Conservation (phyloP, 257 asterid genomes). For the Gentiana straminea region DNA sequence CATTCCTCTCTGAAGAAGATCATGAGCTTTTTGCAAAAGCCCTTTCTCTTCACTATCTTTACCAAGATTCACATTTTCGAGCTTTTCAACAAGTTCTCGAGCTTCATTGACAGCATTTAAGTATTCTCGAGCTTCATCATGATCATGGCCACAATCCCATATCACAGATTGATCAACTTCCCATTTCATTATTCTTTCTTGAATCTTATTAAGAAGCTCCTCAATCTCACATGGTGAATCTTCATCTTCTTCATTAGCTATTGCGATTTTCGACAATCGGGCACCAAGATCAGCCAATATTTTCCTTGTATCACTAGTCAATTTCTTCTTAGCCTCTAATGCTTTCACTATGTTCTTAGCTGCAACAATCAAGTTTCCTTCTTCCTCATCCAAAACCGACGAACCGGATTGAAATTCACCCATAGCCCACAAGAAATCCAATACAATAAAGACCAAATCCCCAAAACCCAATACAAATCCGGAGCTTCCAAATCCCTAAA, state of each 20-base stretch:
- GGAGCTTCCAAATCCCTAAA: background rate
- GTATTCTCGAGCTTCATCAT: conserved; percentile 57
- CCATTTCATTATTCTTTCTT: conserved; percentile 59
- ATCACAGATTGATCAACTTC: conserved; percentile 59
- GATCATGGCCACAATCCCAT: conserved; percentile 72
- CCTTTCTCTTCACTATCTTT: conserved; percentile 23
- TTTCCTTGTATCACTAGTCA: conserved; percentile 41
- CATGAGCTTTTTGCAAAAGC: conserved; percentile 46
- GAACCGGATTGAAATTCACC: conserved; percentile 37
- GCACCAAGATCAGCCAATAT: conserved; percentile 64
- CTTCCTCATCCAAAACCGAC: conserved; percentile 42
- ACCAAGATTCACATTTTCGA: conserved; percentile 35
- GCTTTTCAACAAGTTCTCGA: conserved; percentile 41
- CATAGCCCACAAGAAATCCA: conserved; percentile 30
- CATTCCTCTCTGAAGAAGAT: conserved; percentile 77
- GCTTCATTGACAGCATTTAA: conserved; percentile 58
- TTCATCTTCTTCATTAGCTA: conserved; percentile 22
- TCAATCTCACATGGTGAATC: conserved; percentile 38
- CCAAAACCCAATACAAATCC: conserved; percentile 3
- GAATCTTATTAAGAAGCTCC: conserved; percentile 41
- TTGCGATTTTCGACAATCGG: conserved; percentile 37
- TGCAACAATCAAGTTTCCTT: conserved; percentile 64
- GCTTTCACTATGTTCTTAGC: conserved; percentile 49
- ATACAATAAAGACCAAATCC: conserved; percentile 1
- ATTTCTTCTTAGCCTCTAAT: conserved; percentile 35